Conservation (phyloP, 768 basidiomycete species). For the Panus rudis region DNA sequence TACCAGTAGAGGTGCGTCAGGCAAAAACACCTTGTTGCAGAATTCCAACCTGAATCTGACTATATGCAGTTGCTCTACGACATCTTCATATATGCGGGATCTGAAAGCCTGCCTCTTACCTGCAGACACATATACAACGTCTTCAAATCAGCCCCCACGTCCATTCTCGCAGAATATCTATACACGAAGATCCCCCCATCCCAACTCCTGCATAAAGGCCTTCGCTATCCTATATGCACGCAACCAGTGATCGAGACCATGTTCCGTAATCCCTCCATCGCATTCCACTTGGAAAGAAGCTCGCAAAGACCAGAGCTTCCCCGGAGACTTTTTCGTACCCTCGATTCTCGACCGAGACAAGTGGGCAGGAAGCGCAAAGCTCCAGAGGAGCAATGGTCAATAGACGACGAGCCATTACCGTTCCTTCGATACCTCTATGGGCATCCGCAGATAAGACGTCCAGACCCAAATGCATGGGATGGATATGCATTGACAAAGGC, state of each 20-base stretch:
- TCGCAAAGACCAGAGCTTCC: conserved; percentile 45
- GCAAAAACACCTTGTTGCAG: neutral
- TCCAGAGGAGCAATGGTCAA: conserved; percentile 31
- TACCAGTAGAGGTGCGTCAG: conserved; percentile 31
- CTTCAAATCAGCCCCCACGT: conserved; percentile 48
- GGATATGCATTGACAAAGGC: conserved; percentile 84
- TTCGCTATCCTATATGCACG: conserved; percentile 48
- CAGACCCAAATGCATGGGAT: conserved; percentile 57
- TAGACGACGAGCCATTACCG: conserved; percentile 51
- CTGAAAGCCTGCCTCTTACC: conserved; percentile 52
- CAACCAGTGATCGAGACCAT: conserved; percentile 39
- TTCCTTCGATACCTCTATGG: conserved; percentile 54
- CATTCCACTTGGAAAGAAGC: neutral
- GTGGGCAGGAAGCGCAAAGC: conserved; percentile 2
- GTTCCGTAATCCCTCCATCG: conserved; percentile 23
- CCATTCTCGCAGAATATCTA: conserved; percentile 66
- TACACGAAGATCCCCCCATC: conserved; percentile 7
- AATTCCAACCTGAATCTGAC: neutral
- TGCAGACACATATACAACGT: conserved; percentile 47
- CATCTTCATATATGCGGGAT: conserved; percentile 65
- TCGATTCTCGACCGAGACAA: conserved; percentile 21
- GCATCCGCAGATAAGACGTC: conserved; percentile 30
- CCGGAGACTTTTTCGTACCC: conserved; percentile 53
- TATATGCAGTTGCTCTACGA: conserved; percentile 63
- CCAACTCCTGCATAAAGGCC: conserved; percentile 31